Evolutionary conservation across 257 asterid genomes (phyloP).

Genomic region (Scutellaria minor): DNA sequence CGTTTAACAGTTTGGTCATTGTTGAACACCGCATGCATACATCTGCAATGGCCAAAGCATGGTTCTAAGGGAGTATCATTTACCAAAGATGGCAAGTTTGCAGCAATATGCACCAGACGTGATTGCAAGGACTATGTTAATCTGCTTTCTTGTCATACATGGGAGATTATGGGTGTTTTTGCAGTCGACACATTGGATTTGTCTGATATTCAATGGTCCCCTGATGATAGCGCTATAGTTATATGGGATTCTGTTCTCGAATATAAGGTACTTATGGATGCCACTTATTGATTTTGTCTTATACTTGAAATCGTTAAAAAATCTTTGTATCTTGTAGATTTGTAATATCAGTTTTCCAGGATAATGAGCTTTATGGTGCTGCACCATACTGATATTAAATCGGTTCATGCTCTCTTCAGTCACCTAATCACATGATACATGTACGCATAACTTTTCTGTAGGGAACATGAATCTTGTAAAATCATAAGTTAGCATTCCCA

Average conservation of each 20-base stretch:
- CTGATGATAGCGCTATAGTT: constrained; percentile 96
- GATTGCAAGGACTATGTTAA: constrained; percentile 98
- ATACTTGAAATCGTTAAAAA: constrained; percentile 7
- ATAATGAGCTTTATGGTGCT: constrained; percentile 10
- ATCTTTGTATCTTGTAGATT: not conserved
- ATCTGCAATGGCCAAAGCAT: constrained; percentile 95
- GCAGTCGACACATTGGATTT: constrained; percentile 96
- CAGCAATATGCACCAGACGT: constrained; percentile 97
- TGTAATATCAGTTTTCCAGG: constrained; percentile 10
- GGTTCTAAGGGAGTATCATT: constrained; percentile 96
- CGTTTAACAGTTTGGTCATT: constrained; percentile 96
- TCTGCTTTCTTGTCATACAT: constrained; percentile 81
- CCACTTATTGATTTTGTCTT: not conserved
- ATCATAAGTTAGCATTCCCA: not conserved
- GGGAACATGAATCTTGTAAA: not conserved
- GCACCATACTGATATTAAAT: not conserved
- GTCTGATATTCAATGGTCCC: constrained; percentile 97
- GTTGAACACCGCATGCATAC: constrained; percentile 92
- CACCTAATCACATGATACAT: constrained; percentile 3
- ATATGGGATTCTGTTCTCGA: constrained; percentile 97
- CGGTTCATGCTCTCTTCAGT: constrained; percentile 1
- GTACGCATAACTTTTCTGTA: not conserved
- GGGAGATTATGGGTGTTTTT: constrained; percentile 96
- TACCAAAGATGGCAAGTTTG: constrained; percentile 93
- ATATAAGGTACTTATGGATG: constrained; percentile 70